Conservation (phyloP, 768 basidiomycete genomes). For the Gelatoporia subvermispora region DNA sequence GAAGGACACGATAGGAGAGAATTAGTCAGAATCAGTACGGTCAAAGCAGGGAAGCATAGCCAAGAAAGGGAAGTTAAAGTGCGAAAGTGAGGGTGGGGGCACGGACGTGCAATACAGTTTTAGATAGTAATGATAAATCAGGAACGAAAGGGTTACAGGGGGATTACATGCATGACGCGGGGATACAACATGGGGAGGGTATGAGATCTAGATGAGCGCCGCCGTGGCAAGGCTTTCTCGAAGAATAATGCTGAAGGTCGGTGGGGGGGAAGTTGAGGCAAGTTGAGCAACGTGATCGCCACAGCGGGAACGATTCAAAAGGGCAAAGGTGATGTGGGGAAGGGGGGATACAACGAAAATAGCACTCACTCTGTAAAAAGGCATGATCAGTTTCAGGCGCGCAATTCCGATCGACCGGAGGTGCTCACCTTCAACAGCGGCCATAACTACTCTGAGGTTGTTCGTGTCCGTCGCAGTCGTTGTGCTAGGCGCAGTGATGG, state of each 20-base stretch:
- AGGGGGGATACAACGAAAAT: conserved; percentile 5
- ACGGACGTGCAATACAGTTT: not conserved
- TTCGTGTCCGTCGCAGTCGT: conserved; percentile 91
- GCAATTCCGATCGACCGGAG: not conserved
- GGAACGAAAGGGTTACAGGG: not conserved
- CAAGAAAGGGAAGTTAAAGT: not conserved
- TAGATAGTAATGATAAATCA: not conserved
- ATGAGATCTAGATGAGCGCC: conserved; percentile 48
- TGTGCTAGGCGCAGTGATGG: conserved; percentile 41
- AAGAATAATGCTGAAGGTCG: conserved; percentile 55
- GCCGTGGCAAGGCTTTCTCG: conserved; percentile 62
- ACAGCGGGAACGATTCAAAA: too few relatives aligned
- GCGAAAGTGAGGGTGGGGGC: conserved; percentile 1
- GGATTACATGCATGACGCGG: not conserved
- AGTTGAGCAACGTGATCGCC: too few relatives aligned
- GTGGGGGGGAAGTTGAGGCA: conserved; percentile 20
- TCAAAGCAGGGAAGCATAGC: conserved; percentile 1
- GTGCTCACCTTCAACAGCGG: conserved; percentile 84
- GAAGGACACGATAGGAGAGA: not conserved
- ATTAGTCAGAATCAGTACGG: conserved; percentile 6
- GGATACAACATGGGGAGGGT: not conserved
- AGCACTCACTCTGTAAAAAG: conserved; percentile 59
- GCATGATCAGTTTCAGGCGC: conserved; percentile 13
- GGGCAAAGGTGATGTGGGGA: not conserved
- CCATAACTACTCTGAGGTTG: conserved; percentile 88